Base-by-base conservation (phyloP, 306 rosid species). In the Cicer cuneatum region DNA sequence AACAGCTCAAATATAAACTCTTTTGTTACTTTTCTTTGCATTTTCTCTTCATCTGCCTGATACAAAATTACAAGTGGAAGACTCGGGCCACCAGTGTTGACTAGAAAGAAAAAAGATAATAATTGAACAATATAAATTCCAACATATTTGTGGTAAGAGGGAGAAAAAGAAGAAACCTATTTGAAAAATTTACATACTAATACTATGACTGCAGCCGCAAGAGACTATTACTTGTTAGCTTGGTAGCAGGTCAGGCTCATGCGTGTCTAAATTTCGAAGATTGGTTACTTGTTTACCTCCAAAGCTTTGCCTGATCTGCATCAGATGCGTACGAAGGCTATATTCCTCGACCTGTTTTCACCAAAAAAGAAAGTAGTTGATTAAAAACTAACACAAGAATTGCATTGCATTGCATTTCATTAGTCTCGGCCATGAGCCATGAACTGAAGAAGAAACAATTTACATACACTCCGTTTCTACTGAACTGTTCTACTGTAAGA, bases 291-390 rank as follows among this genome's bases (percentile, higher is more conserved):
- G 45, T 73, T 65, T 54, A 72, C 76, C 83, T 41, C 88, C 83
- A 82, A 70, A 29, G 81, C 83, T 87, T 87, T 87, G 90, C 85
- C 87, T 88, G 75, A 67, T 69, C 77, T 92, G 99, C 84, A 92
- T 72, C 60, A 82, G 77, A 80, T 95, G 97, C 2, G 99, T 87
- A 73, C 82, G 84, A 72, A 95, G 89, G 82, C 99, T 95, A 85
- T 78, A 83, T 85, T 92, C 96, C 84, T 92, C 92, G 13, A 71
- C 97, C 99, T 95, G 89, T 61, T 76, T 80, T 57, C 18, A 21
- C 74, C 76, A 61, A 58, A 80, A 83, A 57, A 62, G 8, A 19
- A 5, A 38, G 42, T 10, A 21, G 43, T 9, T 21, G 19, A 69
- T 79, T 66, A 81, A 79, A 71, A 60, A 68, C 57, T 16, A 52